Conservation (phyloP, 2,329 filamentous ascomycete genomes). For the Pestalotiopsis sp. region DNA sequence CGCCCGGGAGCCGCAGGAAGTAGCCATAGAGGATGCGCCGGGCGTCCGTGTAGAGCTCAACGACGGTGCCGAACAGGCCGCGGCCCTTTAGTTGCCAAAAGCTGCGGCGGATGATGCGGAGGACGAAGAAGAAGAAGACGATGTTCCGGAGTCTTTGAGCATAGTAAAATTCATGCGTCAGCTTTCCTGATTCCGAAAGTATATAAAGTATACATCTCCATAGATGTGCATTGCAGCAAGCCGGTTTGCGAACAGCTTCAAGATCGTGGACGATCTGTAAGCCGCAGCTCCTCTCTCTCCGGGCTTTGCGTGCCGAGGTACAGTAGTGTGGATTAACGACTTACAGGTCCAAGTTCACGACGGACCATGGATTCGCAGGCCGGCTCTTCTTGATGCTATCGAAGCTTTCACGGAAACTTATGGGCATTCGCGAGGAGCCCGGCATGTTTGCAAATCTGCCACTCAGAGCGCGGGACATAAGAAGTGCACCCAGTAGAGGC, state of each 20-base stretch:
- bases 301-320: neutral
- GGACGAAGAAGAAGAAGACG: conserved; percentile 84
- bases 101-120: conserved; percentile 79
- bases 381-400: conserved; percentile 61
- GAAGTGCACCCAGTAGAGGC: neutral
- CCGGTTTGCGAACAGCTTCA: neutral
- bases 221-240: neutral
- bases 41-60: conserved; percentile 72
- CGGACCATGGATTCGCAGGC: conserved; percentile 57
- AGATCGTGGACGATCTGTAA: neutral
- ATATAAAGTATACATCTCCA: neutral
- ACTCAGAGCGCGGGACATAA: neutral
- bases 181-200: neutral
- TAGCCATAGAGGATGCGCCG: conserved; percentile 79
- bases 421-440: conserved; percentile 70
- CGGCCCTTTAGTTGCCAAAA: conserved; percentile 88
- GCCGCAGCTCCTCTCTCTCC: neutral
- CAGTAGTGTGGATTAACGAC: conserved; percentile 33
- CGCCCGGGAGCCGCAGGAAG: conserved; percentile 84
- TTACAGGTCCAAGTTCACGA: conserved; percentile 72
- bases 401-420: conserved; percentile 71
- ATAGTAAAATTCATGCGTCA: neutral
- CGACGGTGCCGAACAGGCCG: conserved; percentile 77
- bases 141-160: conserved; percentile 71
- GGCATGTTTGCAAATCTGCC: conserved; percentile 48